Evolutionary conservation across 2,329 filamentous ascomycete species (phyloP), one percentile per base, ranked within the genome.

Genomic region (Ophiostoma piceae): DNA sequence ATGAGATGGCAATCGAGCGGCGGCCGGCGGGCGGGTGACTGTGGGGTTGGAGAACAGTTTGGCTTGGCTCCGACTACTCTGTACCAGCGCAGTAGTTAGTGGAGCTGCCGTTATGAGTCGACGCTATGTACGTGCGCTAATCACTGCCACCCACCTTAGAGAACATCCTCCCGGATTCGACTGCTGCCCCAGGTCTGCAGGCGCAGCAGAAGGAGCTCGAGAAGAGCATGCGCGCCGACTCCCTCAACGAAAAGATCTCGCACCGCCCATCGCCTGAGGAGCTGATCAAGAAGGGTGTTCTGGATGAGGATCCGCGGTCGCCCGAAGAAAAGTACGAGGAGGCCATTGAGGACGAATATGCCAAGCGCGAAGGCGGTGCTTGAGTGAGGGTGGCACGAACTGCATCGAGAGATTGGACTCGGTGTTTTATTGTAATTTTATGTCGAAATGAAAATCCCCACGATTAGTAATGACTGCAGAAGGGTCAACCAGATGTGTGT

Each of bases 221-320:
- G 79, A 92, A 89, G 78, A 90, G 92, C 79, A 97, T 97, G 93
- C 87, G 90, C 16, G 90, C 88, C 71, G 92, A 97, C 79, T 90
- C 85, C 69, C 84, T 97, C 72, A 95, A 96, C 79, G 92, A 96
- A 76, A 94, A 94, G 79, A 88, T 97, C 73, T 86, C 90, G 76
- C 85, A 90, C 75, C 86, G 94, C 26, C 94, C 94, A 1, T 84
- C 86, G 47, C 90, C 91, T 12, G 91, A 93, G 74, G 85, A 90
- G 67, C 82, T 97, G 73, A 84, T 97, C 71, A 88, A 90, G 76
- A 88, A 91, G 74, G 93, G 93, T 5, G 92, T 97, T 69, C 81
- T 97, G 73, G 87, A 86, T 71, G 86, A 90, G 74, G 88, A 90
- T 74, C 87, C 87, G 1, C 84, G 87, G 70, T 82, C 81, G n/a